Evolutionary conservation across 192 early-diverging fungal genomes (phyloP).

Genomic region (Backusella westeae): DNA sequence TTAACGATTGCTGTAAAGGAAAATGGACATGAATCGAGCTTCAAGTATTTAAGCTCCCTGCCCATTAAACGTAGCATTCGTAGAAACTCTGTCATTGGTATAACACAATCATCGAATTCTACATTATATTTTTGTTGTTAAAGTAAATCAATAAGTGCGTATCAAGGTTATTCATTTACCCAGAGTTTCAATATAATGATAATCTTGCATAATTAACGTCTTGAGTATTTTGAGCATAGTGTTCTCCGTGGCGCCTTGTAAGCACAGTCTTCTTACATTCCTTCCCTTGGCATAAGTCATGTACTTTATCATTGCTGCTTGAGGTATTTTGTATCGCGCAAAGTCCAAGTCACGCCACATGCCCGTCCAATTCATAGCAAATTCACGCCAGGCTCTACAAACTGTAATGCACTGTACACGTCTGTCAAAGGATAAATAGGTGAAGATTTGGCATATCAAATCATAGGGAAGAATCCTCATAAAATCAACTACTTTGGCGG

Average conservation of each 20-base stretch:
- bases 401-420: conserved; percentile 1
- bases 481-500: neutral
- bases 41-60: conserved; percentile 3
- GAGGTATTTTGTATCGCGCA: neutral
- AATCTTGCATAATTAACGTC: neutral
- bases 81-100: neutral
- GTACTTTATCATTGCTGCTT: neutral
- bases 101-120: conserved; percentile 1
- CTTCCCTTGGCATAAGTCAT: conserved; percentile 2
- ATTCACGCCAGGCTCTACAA: conserved; percentile 9
- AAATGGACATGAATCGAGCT: neutral
- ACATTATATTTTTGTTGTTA: too few relatives aligned
- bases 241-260: neutral
- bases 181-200: conserved; percentile 9
- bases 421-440: conserved; percentile 6
- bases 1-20: neutral
- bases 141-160: too few relatives aligned
- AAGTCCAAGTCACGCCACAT: conserved; percentile 18
- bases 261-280: neutral
- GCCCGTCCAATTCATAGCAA: conserved; percentile 10
- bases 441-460: neutral
- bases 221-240: neutral
- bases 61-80: conserved; percentile 6
- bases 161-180: neutral
- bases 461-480: conserved; percentile 15